These are phyloP conservation scores for Umbelopsis sp. DNA, from an alignment of 192 early-diverging fungal genomes.

Conservation along the genomic window DNA sequence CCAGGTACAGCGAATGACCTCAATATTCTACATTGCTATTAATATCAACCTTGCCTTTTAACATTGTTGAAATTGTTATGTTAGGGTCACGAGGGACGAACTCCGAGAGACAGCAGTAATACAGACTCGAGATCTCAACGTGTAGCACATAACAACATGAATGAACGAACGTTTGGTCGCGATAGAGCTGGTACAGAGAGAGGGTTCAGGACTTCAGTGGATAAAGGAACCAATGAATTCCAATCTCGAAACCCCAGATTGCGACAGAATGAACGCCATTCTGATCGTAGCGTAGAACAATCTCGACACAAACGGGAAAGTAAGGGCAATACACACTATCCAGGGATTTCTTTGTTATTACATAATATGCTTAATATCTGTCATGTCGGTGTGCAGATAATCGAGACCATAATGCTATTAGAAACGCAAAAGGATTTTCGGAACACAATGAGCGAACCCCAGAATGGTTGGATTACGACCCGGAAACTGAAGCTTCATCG, in stretches of 20 bases:
- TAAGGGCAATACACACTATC: background rate
- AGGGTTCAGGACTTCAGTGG: background rate
- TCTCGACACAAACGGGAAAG: background rate
- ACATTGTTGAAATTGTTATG: background rate
- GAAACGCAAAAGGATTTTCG: background rate
- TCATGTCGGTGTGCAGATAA: background rate
- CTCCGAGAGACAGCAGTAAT: conserved; percentile 20
- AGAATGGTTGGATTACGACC: conserved; percentile 66
- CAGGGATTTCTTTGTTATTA: too few relatives aligned
- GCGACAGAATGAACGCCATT: background rate
- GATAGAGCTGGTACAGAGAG: background rate
- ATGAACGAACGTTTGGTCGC: background rate
- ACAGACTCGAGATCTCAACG: background rate
- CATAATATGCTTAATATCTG: background rate
- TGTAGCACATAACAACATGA: background rate
- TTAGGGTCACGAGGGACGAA: conserved; percentile 19
- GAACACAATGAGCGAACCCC: conserved; percentile 32
- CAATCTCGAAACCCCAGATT: background rate
- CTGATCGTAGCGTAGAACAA: background rate
- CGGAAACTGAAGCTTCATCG: conserved; percentile 42
- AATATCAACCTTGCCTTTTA: background rate
- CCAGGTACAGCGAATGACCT: background rate
- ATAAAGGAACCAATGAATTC: background rate
- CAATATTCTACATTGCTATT: background rate
- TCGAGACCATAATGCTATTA: background rate